phyloP scores from a whole-genome alignment of 352 stramenopile species.

The Globisporangium takayamanum region DNA sequence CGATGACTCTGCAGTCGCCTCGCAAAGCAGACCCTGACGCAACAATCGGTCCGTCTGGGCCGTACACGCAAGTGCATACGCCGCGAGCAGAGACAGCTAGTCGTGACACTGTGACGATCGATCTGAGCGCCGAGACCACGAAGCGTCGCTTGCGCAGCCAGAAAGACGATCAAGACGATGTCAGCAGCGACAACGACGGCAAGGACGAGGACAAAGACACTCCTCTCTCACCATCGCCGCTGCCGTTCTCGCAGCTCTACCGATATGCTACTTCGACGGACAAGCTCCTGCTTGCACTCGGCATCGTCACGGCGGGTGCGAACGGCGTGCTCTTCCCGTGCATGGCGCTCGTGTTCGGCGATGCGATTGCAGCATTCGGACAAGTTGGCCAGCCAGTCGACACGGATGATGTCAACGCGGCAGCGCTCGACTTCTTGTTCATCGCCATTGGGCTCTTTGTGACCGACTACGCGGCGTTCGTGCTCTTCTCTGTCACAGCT shows the following conservation, averaged over 20 bases:
- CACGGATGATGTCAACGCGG: conserved; percentile 23
- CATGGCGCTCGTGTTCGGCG: conserved; percentile 45
- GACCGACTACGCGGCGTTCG: conserved; percentile 24
- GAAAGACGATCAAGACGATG: too few relatives aligned
- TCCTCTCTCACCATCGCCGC: too few relatives aligned
- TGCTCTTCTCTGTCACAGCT: conserved; percentile 21
- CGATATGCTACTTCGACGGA: conserved; percentile 28
- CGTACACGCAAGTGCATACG: too few relatives aligned
- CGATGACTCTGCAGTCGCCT: too few relatives aligned
- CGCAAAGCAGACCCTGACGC: too few relatives aligned
- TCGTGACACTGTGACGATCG: too few relatives aligned
- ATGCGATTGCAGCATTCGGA: conserved; percentile 32
- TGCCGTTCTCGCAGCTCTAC: conserved; percentile 16
- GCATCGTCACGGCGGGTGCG: conserved; percentile 21
- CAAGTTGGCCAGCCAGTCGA: conserved; percentile 4
- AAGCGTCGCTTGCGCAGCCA: too few relatives aligned
- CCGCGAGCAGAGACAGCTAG: too few relatives aligned
- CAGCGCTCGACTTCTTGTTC: conserved; percentile 20
- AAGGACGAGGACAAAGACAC: too few relatives aligned
- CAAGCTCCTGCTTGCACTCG: conserved; percentile 22
- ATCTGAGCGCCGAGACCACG: too few relatives aligned
- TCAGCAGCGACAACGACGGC: too few relatives aligned
- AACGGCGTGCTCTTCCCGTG: conserved; percentile 45
- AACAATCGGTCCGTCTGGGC: too few relatives aligned
- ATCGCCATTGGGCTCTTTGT: conserved; percentile 29